These are phyloP conservation scores for Aspergillus incahuasiensis DNA, from an alignment of 495 filamentous ascomycete species.

Conservation along the genomic window DNA sequence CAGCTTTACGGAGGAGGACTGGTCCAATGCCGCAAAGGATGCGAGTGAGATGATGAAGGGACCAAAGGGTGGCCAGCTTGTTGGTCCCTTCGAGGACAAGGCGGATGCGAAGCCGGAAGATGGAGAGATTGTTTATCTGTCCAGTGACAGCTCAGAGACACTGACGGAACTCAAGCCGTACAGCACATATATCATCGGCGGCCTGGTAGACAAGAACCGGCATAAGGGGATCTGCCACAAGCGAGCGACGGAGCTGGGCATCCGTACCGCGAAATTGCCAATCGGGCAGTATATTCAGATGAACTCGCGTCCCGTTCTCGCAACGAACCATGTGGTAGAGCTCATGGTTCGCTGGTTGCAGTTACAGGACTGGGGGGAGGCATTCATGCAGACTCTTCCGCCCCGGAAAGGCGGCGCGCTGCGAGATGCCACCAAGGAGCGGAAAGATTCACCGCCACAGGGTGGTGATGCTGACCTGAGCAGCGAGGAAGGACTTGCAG, in stretches of 20 bases:
- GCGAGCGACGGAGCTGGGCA: constrained; percentile 63
- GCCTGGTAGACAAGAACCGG: constrained; percentile 90
- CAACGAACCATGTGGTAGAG: constrained; percentile 92
- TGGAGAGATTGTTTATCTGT: constrained; percentile 76
- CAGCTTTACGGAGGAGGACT: constrained; percentile 64
- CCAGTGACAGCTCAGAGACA: constrained; percentile 78
- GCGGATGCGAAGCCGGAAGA: constrained; percentile 37
- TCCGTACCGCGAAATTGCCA: constrained; percentile 84
- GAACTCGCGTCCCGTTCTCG: constrained; percentile 73
- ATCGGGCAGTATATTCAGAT: constrained; percentile 92
- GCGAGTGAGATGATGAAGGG: constrained; percentile 57
- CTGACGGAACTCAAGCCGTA: constrained; percentile 74
- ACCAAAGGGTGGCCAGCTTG: constrained; percentile 46
- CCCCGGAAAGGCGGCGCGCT: constrained; percentile 72
- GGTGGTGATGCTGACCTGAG: constrained; percentile 17
- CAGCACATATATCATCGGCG: constrained; percentile 89
- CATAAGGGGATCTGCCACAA: constrained; percentile 93
- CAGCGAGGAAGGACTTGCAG: constrained; percentile 18
- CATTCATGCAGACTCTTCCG: constrained; percentile 82
- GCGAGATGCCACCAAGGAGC: constrained; percentile 20
- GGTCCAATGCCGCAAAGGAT: constrained; percentile 55
- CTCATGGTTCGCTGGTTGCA: constrained; percentile 95
- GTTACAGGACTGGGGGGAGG: constrained; percentile 79
- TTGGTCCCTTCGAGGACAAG: constrained; percentile 47
- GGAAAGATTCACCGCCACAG: constrained; percentile 11